These are phyloP conservation scores for Calonectria multiphialidica DNA, from an alignment of 2,329 filamentous ascomycete species.

Conservation along the genomic window DNA sequence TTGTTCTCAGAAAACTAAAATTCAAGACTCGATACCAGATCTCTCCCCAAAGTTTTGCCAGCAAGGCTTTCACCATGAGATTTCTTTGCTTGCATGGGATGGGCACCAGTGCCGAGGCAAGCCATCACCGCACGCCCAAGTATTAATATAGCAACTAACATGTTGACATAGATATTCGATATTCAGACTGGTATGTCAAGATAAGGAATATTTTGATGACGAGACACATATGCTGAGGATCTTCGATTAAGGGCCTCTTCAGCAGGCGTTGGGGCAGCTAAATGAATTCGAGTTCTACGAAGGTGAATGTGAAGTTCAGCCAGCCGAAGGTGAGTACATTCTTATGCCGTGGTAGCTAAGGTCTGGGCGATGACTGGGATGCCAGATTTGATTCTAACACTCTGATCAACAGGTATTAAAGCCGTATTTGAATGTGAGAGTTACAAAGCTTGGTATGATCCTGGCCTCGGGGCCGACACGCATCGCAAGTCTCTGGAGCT, in stretches of 20 bases:
- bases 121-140: not conserved
- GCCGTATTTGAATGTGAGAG: not conserved
- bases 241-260: not conserved
- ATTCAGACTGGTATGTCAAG: conserved; percentile 3
- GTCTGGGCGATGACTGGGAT: too few species aligned
- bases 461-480: not conserved
- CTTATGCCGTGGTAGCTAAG: not conserved
- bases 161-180: not conserved
- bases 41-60: too few species aligned
- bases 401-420: not conserved
- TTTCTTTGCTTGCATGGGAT: conserved; percentile 18
- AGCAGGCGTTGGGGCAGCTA: not conserved
- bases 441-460: conserved; percentile 19
- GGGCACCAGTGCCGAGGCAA: conserved; percentile 18
- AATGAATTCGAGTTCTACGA: conserved; percentile 15
- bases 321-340: conserved; percentile 3
- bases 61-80: not conserved
- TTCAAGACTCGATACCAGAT: too few species aligned
- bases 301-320: conserved; percentile 4
- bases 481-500: conserved; percentile 2
- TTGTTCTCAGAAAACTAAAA: too few species aligned
- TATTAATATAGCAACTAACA: not conserved
- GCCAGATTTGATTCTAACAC: too few species aligned
- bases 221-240: not conserved
- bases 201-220: not conserved